These are phyloP conservation scores for Rhizoclosmatium globosum DNA, from an alignment of 192 early-diverging fungal species.

Conservation along the genomic window DNA sequence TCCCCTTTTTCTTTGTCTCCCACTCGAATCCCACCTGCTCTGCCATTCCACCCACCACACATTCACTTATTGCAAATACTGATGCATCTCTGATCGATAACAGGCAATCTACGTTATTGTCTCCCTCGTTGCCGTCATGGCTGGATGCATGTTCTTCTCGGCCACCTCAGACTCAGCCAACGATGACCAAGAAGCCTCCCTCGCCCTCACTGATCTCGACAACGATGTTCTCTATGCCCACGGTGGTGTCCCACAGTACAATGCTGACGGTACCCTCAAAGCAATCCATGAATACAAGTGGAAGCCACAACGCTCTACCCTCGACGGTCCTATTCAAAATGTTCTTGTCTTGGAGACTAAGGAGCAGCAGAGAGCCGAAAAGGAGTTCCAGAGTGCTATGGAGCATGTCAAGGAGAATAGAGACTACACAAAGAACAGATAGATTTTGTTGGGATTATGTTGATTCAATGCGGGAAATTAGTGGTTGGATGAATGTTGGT, in stretches of 20 bases:
- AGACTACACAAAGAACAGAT: not conserved
- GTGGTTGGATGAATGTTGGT: too few relatives aligned
- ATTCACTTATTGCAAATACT: too few relatives aligned
- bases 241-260: constrained; percentile 14
- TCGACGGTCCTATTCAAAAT: not conserved
- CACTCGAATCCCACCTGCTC: too few relatives aligned
- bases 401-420: not conserved
- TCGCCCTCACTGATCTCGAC: constrained; percentile 4
- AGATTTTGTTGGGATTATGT: not conserved
- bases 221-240: not conserved
- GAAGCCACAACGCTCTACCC: not conserved
- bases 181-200: not conserved
- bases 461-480: not conserved
- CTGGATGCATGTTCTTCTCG: not conserved
- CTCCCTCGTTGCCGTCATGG: constrained; percentile 9
- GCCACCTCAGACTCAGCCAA: not conserved
- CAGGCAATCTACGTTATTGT: constrained; percentile 20
- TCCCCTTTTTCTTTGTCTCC: too few relatives aligned
- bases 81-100: not conserved
- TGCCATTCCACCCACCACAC: too few relatives aligned
- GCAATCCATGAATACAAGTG: constrained; percentile 1
- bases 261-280: constrained; percentile 12
- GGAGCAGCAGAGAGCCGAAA: not conserved
- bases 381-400: not conserved
- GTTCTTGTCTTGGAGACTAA: not conserved